phyloP scores from a whole-genome alignment of 441 rosid genomes.

The Adansonia grandidieri region DNA sequence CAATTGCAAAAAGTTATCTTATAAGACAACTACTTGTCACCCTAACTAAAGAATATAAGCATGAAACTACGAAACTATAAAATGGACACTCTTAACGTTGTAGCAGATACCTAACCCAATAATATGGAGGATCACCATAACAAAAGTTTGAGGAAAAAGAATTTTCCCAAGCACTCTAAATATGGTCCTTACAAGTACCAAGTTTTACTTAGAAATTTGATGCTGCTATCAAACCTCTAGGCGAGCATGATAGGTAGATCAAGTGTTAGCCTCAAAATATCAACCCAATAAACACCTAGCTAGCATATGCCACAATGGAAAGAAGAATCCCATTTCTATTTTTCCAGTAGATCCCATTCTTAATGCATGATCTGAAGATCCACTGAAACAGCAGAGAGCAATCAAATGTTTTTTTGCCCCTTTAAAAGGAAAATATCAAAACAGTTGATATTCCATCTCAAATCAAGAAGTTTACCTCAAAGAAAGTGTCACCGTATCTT shows the following conservation, averaged over 20 bases:
- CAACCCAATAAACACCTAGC: neutral
- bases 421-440: neutral
- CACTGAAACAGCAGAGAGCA: slow-evolving; percentile 17
- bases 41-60: neutral
- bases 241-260: neutral
- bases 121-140: neutral
- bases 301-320: neutral
- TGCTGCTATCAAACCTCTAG: neutral
- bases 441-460: neutral
- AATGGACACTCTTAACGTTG: neutral
- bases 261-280: neutral
- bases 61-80: neutral
- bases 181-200: slow-evolving; percentile 5
- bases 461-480: slow-evolving; percentile 63
- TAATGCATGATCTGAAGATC: slow-evolving; percentile 10
- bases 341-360: neutral
- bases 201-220: neutral
- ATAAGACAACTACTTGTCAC: neutral
- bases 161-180: neutral
- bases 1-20: neutral
- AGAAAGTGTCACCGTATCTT: slow-evolving; percentile 98
- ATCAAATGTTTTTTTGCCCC: neutral
- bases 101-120: neutral
- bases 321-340: neutral
- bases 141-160: neutral